A percentile compares a stretch with the other conserved stretches of the same genome.
Evolutionary conservation across 495 filamentous ascomycete genomes (phyloP).

Genomic region (Penicillium nucicola): DNA sequence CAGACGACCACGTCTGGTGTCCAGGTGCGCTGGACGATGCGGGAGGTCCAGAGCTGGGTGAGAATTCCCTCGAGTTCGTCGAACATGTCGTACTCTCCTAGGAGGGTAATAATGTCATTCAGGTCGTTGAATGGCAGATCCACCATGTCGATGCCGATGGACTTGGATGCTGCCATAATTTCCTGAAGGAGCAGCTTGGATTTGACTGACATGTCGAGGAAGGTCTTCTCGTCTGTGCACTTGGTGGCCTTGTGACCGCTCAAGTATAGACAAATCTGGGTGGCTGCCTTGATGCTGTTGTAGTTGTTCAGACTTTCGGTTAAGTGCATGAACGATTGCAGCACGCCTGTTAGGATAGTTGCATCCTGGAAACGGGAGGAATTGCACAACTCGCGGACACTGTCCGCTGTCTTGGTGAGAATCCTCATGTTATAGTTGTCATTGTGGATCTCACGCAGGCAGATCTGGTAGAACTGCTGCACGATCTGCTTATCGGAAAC

Average conservation of each 20-base stretch:
- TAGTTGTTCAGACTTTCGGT: constrained; percentile 49
- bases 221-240: constrained; percentile 38
- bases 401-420: constrained; percentile 36
- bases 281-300: constrained; percentile 48
- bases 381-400: constrained; percentile 42
- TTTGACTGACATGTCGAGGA: constrained; percentile 48
- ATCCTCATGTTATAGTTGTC: constrained; percentile 38
- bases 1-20: constrained; percentile 48
- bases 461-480: constrained; percentile 47
- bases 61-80: constrained; percentile 57
- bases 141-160: constrained; percentile 50
- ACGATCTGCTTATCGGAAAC: constrained; percentile 37
- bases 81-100: constrained; percentile 59
- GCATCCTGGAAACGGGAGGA: constrained; percentile 46
- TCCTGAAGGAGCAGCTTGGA: constrained; percentile 52
- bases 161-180: constrained; percentile 47
- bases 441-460: constrained; percentile 45
- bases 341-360: constrained; percentile 48
- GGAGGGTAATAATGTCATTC: constrained; percentile 51
- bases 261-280: constrained; percentile 54
- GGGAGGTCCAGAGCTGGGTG: constrained; percentile 57
- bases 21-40: constrained; percentile 59
- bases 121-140: constrained; percentile 50
- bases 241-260: constrained; percentile 45
- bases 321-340: constrained; percentile 55